Conservation (phyloP, 106 monocot species). For the Acorus calamus region DNA sequence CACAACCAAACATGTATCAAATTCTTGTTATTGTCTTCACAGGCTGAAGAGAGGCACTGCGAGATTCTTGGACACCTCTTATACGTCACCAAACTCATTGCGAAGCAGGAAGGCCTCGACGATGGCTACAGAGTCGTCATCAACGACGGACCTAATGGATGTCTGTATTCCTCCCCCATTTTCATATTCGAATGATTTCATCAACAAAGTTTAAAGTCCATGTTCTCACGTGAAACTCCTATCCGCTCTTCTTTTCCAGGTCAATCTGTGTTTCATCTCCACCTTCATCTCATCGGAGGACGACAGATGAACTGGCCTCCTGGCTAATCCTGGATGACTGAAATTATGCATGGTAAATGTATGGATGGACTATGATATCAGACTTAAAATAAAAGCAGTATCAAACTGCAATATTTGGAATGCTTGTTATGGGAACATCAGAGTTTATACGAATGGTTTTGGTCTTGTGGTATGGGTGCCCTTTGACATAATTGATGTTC, state of each 20-base stretch:
- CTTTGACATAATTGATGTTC: no score
- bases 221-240: background rate
- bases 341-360: no score
- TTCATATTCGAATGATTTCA: no score
- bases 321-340: conserved; percentile 27
- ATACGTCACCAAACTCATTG: conserved; percentile 66
- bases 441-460: no score
- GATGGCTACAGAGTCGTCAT: conserved; percentile 85
- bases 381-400: no score
- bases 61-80: conserved; percentile 72
- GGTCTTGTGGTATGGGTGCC: no score
- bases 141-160: conserved; percentile 78
- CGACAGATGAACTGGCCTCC: conserved; percentile 97
- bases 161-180: conserved; percentile 20
- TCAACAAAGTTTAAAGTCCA: no score
- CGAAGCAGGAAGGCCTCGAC: conserved; percentile 82
- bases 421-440: no score
- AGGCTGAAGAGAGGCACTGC: conserved; percentile 75
- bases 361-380: no score
- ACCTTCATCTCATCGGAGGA: conserved; percentile 86
- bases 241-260: conserved; percentile 26
- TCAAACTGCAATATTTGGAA: no score
- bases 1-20: no score
- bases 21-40: background rate
- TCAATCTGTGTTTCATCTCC: conserved; percentile 94